phyloP scores from a whole-genome alignment of 2,329 filamentous ascomycete genomes.

The Coniochaeta hoffmannii region DNA sequence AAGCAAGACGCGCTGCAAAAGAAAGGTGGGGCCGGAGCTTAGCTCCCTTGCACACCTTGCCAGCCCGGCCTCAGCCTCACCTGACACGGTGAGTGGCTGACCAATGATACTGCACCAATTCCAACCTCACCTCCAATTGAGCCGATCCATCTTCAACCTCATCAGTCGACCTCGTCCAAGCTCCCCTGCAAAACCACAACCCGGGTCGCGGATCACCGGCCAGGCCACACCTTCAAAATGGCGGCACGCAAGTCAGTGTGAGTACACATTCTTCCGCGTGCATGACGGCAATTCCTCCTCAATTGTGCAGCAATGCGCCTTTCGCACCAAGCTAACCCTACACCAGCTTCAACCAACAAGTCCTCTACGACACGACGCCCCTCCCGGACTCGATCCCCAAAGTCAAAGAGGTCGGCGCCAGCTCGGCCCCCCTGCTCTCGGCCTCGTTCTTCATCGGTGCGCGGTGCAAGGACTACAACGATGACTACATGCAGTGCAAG shows the following conservation, averaged over 20 bases:
- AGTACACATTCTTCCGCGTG: constrained; percentile 12
- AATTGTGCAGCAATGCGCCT: not conserved
- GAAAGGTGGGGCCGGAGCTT: not conserved
- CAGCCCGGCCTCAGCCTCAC: not conserved
- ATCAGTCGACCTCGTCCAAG: constrained; percentile 6
- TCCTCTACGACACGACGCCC: constrained; percentile 92
- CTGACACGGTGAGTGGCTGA: not conserved
- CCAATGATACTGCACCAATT: constrained; percentile 10
- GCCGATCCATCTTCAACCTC: constrained; percentile 10
- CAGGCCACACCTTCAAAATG: constrained; percentile 41
- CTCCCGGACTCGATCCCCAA: constrained; percentile 87
- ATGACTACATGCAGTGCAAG: constrained; percentile 99
- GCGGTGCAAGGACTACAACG: constrained; percentile 90
- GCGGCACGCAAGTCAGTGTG: constrained; percentile 54
- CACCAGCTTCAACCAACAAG: constrained; percentile 82
- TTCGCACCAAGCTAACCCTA: not conserved
- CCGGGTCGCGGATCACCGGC: constrained; percentile 13
- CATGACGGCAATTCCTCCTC: constrained; percentile 7
- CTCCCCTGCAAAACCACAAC: constrained; percentile 13
- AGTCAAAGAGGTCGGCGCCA: constrained; percentile 88
- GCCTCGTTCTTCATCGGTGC: constrained; percentile 96
- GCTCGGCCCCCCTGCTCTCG: constrained; percentile 83
- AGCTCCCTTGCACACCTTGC: not conserved
- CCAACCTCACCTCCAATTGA: constrained; percentile 3
- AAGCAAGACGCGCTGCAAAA: not conserved